A percentile compares a stretch with the other conserved stretches of the same genome.
Evolutionary conservation across 495 filamentous ascomycete genomes (phyloP).

Genomic region (Astrothelium macrocarpum): DNA sequence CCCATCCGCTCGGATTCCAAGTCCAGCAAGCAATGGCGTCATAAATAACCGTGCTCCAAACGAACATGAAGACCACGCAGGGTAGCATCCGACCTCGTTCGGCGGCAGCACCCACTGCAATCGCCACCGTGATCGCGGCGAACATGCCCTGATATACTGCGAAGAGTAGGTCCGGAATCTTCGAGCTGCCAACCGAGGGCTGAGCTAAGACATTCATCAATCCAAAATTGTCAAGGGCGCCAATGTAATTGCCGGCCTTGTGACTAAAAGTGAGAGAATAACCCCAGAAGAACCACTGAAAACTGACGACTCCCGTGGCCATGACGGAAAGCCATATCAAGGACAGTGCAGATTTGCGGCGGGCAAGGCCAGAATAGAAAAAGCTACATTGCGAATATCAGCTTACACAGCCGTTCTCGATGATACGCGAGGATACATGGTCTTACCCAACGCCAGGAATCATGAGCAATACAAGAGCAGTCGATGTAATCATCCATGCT

Average conservation of each 20-base stretch:
- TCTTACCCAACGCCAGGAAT: conserved; percentile 84
- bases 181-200: conserved; percentile 71
- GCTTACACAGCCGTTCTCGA: background rate
- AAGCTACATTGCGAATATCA: conserved; percentile 44
- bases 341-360: conserved; percentile 88
- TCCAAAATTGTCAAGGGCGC: conserved; percentile 77
- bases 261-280: conserved; percentile 92
- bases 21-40: conserved; percentile 66
- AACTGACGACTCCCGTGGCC: conserved; percentile 79
- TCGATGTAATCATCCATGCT: conserved; percentile 79
- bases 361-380: conserved; percentile 97
- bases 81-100: conserved; percentile 93
- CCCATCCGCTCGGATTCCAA: conserved; percentile 87
- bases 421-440: background rate
- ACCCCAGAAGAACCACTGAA: conserved; percentile 99
- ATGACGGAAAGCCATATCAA: conserved; percentile 96
- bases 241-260: conserved; percentile 71
- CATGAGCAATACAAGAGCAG: conserved; percentile 92
- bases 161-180: conserved; percentile 83
- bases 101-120: conserved; percentile 85
- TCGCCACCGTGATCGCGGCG: conserved; percentile 79
- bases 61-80: conserved; percentile 88
- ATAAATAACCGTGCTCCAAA: conserved; percentile 80
- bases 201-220: conserved; percentile 69
- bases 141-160: conserved; percentile 98